Evolutionary conservation across 345 rosid species (phyloP).

Genomic region (Eucalyptus coolabah): DNA sequence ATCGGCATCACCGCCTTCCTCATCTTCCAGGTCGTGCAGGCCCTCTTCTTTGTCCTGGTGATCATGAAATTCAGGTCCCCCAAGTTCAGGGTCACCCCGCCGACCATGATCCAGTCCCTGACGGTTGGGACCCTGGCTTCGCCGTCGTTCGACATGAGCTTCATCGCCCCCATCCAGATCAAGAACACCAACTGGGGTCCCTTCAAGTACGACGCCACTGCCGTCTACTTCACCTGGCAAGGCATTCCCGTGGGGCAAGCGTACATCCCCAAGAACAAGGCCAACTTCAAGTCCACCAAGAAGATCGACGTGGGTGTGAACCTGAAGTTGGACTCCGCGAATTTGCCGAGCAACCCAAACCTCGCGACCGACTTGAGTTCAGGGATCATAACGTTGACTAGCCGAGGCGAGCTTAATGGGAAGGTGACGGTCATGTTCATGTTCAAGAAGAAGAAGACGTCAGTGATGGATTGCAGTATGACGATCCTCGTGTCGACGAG

Average conservation of each 20-base stretch:
- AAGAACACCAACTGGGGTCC: conserved; percentile 10
- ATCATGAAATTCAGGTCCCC: conserved; percentile 4
- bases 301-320: neutral
- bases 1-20: conserved; percentile 2
- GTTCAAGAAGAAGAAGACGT: conserved; percentile 7
- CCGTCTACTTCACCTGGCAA: neutral
- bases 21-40: conserved; percentile 6
- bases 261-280: neutral
- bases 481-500: neutral
- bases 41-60: conserved; percentile 1
- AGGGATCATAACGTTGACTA: neutral
- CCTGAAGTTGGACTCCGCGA: neutral
- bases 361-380: neutral
- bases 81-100: conserved; percentile 4
- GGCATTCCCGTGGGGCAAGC: neutral
- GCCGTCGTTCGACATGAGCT: neutral
- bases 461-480: neutral
- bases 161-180: neutral
- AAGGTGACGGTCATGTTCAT: neutral
- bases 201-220: neutral
- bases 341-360: neutral
- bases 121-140: neutral
- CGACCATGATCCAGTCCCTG: neutral
- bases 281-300: conserved; percentile 1
- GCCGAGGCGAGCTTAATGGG: neutral